These are phyloP conservation scores for Exophiala dermatitidis DNA, from an alignment of 2,329 filamentous ascomycete genomes.

Conservation along the genomic window DNA sequence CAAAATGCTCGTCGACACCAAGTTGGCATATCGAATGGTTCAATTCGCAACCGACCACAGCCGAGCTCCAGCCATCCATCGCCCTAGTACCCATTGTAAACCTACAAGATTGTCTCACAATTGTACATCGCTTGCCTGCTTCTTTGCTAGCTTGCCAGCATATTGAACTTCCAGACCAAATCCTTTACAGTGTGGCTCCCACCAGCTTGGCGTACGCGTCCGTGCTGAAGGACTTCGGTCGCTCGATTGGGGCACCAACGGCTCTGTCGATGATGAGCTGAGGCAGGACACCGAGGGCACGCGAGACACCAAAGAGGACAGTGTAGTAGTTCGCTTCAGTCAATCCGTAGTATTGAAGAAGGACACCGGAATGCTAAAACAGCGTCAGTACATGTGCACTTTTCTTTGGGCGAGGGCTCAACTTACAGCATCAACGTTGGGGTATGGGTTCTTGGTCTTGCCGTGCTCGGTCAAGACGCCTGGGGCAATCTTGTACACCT, in stretches of 20 bases:
- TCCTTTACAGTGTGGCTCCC: conserved; percentile 74
- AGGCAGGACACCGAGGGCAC: conserved; percentile 94
- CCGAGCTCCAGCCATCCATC: conserved; percentile 7
- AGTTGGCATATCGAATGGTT: conserved; percentile 12
- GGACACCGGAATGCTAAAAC: conserved; percentile 79
- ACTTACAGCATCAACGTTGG: conserved; percentile 81
- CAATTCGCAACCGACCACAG: conserved; percentile 7
- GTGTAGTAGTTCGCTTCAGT: conserved; percentile 99
- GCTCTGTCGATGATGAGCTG: conserved; percentile 99
- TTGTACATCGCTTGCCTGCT: conserved; percentile 16
- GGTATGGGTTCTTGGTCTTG: conserved; percentile 99
- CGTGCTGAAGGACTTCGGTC: conserved; percentile 98
- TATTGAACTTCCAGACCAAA: conserved; percentile 1
- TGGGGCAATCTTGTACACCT: conserved; percentile 99
- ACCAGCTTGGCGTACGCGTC: conserved; percentile 92
- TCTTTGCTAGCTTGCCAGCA: not conserved
- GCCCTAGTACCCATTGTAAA: conserved; percentile 8
- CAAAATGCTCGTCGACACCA: conserved; percentile 14
- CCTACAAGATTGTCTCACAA: conserved; percentile 14
- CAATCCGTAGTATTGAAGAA: conserved; percentile 98
- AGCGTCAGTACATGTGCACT: conserved; percentile 1
- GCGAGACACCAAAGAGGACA: conserved; percentile 96
- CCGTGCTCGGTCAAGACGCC: conserved; percentile 97
- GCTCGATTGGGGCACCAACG: conserved; percentile 92
- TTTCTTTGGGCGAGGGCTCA: not conserved